phyloP scores from a whole-genome alignment of 2,329 filamentous ascomycete genomes.

The Paraconiothyrium sp. region DNA sequence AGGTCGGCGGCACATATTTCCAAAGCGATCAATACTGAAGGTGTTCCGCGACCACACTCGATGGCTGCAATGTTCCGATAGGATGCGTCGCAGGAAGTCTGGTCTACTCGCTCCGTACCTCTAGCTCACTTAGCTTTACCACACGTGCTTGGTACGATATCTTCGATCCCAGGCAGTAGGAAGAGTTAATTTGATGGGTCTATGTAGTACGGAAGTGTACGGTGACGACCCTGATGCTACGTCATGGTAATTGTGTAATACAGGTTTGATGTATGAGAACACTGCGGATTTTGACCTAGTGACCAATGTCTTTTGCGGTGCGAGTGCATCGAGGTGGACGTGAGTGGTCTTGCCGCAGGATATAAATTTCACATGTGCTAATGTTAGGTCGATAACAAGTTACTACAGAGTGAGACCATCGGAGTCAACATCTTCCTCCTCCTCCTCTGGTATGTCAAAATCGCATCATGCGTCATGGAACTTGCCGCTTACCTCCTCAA shows the following conservation, averaged over 20 bases:
- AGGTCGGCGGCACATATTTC: constrained; percentile 32
- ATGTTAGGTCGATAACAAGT: not conserved
- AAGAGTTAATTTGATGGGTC: not conserved
- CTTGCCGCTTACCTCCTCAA: not conserved
- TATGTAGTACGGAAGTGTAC: not conserved
- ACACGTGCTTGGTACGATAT: constrained; percentile 25
- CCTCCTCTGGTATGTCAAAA: constrained; percentile 10
- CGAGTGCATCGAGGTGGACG: constrained; percentile 31
- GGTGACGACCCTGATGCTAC: constrained; percentile 22
- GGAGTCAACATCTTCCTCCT: constrained; percentile 18
- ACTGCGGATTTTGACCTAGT: constrained; percentile 29
- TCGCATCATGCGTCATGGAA: not conserved
- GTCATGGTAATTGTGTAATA: constrained; percentile 37
- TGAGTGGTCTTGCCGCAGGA: constrained; percentile 6
- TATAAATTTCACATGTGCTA: not conserved
- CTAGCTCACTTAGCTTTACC: constrained; percentile 11
- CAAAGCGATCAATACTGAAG: constrained; percentile 29
- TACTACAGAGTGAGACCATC: constrained; percentile 31
- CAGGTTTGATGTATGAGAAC: constrained; percentile 37
- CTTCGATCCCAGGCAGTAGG: not conserved
- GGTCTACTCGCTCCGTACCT: constrained; percentile 26
- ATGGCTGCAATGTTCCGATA: constrained; percentile 32
- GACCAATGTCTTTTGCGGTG: constrained; percentile 38
- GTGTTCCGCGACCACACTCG: constrained; percentile 34
- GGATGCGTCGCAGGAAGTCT: constrained; percentile 35